Evolutionary conservation across 768 basidiomycete species (phyloP), one percentile per base, ranked within the genome.

Genomic region (Porpolomopsis calyptriformis): DNA sequence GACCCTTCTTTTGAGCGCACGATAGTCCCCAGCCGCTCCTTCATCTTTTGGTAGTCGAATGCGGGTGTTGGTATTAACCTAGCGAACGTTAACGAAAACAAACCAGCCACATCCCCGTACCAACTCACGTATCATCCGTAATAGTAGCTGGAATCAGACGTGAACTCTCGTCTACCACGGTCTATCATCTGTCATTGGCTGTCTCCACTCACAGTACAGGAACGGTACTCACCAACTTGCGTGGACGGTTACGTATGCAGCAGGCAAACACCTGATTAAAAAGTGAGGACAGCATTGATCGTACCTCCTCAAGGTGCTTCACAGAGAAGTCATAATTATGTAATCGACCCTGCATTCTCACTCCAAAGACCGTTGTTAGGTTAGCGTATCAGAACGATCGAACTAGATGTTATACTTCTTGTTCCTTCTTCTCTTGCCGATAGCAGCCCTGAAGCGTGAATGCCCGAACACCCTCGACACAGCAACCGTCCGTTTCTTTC

Each of bases 1-100:
- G 48, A 80, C 80, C 76, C 72, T 61, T 80, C 76, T 55, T 77
- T 79, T 2, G 73, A 60, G 3, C 77, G 74, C 22, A 82, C 77
- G 25, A 82, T 80, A 7, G 67, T 61, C 3, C 68, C 71, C 22
- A 81, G 63, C 7, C 76, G 68, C 33, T 78, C 74, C 50, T 73
- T 75, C 45, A 79, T 53, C 38, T 63, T 67, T 43, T 72, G 70
- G 31, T 76, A 70, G 57, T 78, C 72, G 26, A 74, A 48, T n/a
- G 64, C 49, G 19, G 50, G 49, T n/a, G n/a, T n/a, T n/a, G n/a
- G n/a, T n/a, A n/a, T n/a, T n/a, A n/a, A n/a, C n/a, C n/a, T n/a
- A n/a, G n/a, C n/a, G n/a, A n/a, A n/a, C n/a, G n/a, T n/a, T n/a
- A n/a, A n/a, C n/a, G n/a, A n/a, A n/a, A n/a, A n/a, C n/a, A n/a